A percentile compares a stretch with the other conserved stretches of the same genome.
Conservation (phyloP, 2,329 filamentous ascomycete genomes). For the Fusarium sp. region DNA sequence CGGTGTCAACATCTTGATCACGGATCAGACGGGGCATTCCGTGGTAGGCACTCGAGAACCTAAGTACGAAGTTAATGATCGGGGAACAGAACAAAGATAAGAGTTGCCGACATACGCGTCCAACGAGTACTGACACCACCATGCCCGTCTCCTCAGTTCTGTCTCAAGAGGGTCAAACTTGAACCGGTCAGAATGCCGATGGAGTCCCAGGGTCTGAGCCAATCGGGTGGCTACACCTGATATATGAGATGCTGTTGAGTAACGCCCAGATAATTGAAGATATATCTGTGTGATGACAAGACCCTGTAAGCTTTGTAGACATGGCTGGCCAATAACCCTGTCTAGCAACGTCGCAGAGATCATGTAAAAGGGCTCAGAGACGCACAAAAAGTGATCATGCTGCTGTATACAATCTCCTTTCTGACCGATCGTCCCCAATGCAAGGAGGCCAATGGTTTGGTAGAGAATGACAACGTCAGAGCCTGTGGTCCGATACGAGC, state of each 20-base stretch:
- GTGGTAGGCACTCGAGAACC: constrained; percentile 47
- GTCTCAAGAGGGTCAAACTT: constrained; percentile 49
- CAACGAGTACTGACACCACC: constrained; percentile 50
- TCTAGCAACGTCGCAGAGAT: constrained; percentile 35
- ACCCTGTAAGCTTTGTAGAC: constrained; percentile 41
- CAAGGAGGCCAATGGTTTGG: constrained; percentile 39
- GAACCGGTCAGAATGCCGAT: constrained; percentile 48
- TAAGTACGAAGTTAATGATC: background rate
- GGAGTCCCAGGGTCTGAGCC: constrained; percentile 46
- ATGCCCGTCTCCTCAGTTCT: constrained; percentile 43
- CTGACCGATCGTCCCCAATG: constrained; percentile 39
- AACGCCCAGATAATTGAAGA: constrained; percentile 43
- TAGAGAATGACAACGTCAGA: constrained; percentile 23
- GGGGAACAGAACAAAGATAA: background rate
- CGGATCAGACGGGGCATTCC: constrained; percentile 49
- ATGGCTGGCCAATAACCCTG: constrained; percentile 32
- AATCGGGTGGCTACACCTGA: constrained; percentile 45
- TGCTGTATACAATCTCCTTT: constrained; percentile 11
- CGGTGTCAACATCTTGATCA: constrained; percentile 48
- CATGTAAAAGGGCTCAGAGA: constrained; percentile 40
- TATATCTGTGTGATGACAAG: constrained; percentile 46
- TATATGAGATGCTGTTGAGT: constrained; percentile 42
- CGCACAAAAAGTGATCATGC: constrained; percentile 44
- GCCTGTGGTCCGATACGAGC: background rate
- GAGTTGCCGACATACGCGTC: constrained; percentile 34